Base-by-base conservation (phyloP, 2,329 filamentous ascomycete species). In the Colletotrichum australisinense region DNA sequence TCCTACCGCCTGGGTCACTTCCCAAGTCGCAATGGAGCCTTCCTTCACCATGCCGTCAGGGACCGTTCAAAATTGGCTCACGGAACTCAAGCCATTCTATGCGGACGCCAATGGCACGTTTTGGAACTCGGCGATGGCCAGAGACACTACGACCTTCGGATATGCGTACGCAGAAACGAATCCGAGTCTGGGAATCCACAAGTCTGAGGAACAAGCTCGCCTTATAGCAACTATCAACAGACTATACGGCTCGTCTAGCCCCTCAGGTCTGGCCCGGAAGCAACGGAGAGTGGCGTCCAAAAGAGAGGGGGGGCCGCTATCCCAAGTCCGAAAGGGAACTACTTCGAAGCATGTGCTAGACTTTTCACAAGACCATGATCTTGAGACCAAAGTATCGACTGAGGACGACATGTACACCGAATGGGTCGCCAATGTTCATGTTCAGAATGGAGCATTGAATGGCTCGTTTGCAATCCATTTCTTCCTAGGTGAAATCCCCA, bases 81-180 rank as follows among this genome's bases (percentile, higher is more conserved):
- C 91, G 12, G 81, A 90, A 0, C 83, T 95, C 4, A 90, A 89
- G 1, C 94, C 94, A 0, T 95, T 96, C 80, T 91, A 90, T 76
- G 83, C 87, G 58, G 86, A 88, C 67, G 78, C 81, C 2, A 84
- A 87, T 64, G 90, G 91, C 59, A 86, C 86, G 1, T 93, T 93
- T 80, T 95, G 92, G 91, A 93, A 88, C 7, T 93, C 93, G 0
- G 87, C 91, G 65, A 86, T 85, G 73, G 87, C 91, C 14, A 88
- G 92, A 35, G 85, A 88, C 53, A 89, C 89, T 7, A 85, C 86
- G 30, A 85, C 84, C 1, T 93, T 97, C 80, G 92, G 92, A 16
- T 97, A 97, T 80, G 91, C 90, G 0, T 97, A 97, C 78, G 86
- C 90, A 0, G 94, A 96, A 76, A 88, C 84, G 19, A 78, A 76